Evolutionary conservation across 208 protist species (phyloP), one percentile per base, ranked within the genome.

Genomic region (Leishmania mexicana): DNA sequence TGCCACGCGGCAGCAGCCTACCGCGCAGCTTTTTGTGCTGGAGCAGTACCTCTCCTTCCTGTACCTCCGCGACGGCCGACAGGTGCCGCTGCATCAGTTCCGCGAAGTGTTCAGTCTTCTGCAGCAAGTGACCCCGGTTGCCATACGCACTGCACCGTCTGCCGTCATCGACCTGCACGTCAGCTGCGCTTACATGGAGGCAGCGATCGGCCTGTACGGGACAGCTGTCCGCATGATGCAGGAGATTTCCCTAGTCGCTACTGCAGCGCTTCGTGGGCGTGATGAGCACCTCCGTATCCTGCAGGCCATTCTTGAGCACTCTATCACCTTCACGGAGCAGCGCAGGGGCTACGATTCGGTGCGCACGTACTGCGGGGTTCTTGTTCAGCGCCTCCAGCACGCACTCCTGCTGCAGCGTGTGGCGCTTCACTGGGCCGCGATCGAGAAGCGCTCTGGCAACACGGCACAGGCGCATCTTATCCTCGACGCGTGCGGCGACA

Each of bases 351-450:
- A 90, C 58, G 77, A 86, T 51, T 77, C 79, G n/a, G 75, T 92
- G 62, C 83, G 89, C 19, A 53, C 78, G 28, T 89, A 85, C 68
- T 94, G 92, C 54, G 79, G 79, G 15, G 72, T 62, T 8, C 85
- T 97, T 10, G 76, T 95, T 45, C 76, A 81, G 45, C 47, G 71
- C n/a, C 53, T 86, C 21, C 60, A 75, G 38, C 53, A 85, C 58
- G 70, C 94, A 24, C 17, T 80, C 8, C 85, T 95, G 67, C 80
- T 94, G 76, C 90, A 93, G 78, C 87, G 92, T 49, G 86, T 95
- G 38, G 90, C 89, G 8, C 78, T 97, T 65, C 93, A 94, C 53
- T 97, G 94, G 93, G 91, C 92, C 15, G 88, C 91, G 24, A 80
- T 95, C 40, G 94, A 97, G 83, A 90, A 88, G 60, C 91, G 92